phyloP scores from a whole-genome alignment of 2,329 filamentous ascomycete genomes.

The Talaromyces atroroseus region DNA sequence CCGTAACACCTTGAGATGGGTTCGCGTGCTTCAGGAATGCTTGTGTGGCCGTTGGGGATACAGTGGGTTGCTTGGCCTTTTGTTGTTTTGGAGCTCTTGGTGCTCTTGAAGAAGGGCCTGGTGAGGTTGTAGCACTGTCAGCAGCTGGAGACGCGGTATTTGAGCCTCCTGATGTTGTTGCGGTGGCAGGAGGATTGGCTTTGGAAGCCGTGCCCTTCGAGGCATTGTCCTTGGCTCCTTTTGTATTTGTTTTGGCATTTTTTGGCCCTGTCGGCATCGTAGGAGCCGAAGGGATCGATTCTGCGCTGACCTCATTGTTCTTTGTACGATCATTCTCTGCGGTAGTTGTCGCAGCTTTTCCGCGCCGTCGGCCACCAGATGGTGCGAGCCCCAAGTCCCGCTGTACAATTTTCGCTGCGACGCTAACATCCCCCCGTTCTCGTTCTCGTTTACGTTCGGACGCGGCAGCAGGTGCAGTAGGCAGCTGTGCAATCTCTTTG shows the following conservation, averaged over 20 bases:
- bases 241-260: slow-evolving; percentile 7
- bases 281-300: slow-evolving; percentile 8
- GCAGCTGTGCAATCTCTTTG: slow-evolving; percentile 12
- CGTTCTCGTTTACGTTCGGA: slow-evolving; percentile 50
- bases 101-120: slow-evolving; percentile 15
- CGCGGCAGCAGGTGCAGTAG: slow-evolving; percentile 25
- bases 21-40: slow-evolving; percentile 80
- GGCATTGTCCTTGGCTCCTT: slow-evolving; percentile 11
- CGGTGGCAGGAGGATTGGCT: slow-evolving; percentile 4
- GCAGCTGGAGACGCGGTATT: not conserved
- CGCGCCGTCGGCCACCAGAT: slow-evolving; percentile 37
- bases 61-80: slow-evolving; percentile 23
- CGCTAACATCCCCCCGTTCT: slow-evolving; percentile 49
- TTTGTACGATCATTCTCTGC: slow-evolving; percentile 21
- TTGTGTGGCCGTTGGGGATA: slow-evolving; percentile 28
- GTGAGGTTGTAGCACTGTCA: not conserved
- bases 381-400: slow-evolving; percentile 55
- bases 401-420: slow-evolving; percentile 55
- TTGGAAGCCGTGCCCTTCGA: slow-evolving; percentile 4
- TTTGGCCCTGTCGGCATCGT: slow-evolving; percentile 10
- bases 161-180: not conserved
- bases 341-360: slow-evolving; percentile 16
- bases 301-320: slow-evolving; percentile 14
- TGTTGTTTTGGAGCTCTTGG: slow-evolving; percentile 23
- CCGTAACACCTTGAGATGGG: slow-evolving; percentile 85